Base-by-base conservation (phyloP, 305 asterid genomes). In the Euphrasia arctica region DNA sequence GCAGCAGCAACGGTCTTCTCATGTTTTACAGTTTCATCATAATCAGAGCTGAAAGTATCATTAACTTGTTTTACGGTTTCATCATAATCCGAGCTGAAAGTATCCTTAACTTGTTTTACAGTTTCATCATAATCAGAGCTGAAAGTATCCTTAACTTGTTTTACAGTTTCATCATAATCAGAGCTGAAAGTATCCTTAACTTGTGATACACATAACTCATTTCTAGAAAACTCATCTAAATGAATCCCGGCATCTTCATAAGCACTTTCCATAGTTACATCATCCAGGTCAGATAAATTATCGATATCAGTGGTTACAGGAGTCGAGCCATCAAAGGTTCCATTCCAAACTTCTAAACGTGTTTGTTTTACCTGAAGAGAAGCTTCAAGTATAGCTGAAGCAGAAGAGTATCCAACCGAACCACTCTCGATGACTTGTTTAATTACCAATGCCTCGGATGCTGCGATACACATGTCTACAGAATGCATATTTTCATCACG, bases 391-490 rank as follows among this genome's bases (percentile, higher is more conserved):
- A 79, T 81, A 51, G 87, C 83, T 68, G 91, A 82, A 77, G 85
- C 80, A 45, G 83, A 78, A 52, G 61, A 70, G 69, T 49, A 58
- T 71, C 76, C 72, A 70, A 74, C 62, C 22, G 82, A 65, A 39
- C 72, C 85, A 66, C 70, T 72, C 59, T 67, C 65, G 15, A 80
- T 63, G 48, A 84, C 70, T 67, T 84, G 89, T 67, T 86, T 86
- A 81, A 86, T 83, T 60, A 78, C 85, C 75, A 87, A 80, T 70
- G 95, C 95, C 72, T 89, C 97, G 43, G 97, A 89, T 74, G 97
- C 97, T 60, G 87, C 89, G 73, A 89, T 78, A 66, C 89, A 83
- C 47, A 89, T 75, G 72, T 89, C 95, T 65, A 82, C 77, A 36
- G 42, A 71, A 67, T 63, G 39, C 73, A 39, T 64, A 69, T 66